Percentiles rank a stretch among this genome's conserved stretches.
phyloP scores from a whole-genome alignment of 2,329 filamentous ascomycete species.

The Talaromyces sp. region DNA sequence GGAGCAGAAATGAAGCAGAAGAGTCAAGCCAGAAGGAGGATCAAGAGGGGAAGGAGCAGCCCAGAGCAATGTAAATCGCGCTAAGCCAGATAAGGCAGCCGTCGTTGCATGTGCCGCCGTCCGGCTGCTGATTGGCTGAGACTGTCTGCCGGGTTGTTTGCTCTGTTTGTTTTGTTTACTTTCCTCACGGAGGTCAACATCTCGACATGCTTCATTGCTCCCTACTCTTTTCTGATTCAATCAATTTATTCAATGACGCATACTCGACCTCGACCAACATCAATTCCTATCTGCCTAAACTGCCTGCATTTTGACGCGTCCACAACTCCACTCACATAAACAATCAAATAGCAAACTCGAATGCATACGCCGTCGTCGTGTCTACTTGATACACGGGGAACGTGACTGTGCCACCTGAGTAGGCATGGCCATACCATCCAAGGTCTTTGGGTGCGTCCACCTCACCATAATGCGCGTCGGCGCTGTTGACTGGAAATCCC shows the following conservation, averaged over 20 bases:
- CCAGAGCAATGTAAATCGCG: not conserved
- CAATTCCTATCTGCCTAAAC: not conserved
- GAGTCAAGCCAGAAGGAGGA: not conserved
- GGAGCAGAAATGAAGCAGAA: not conserved
- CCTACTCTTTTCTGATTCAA: not conserved
- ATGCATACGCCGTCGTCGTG: slow-evolving; percentile 40
- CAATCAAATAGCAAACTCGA: slow-evolving; percentile 35
- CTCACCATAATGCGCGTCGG: slow-evolving; percentile 28
- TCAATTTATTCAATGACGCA: not conserved
- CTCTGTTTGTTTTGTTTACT: not conserved
- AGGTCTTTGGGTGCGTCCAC: slow-evolving; percentile 35
- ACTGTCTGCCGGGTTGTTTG: not conserved
- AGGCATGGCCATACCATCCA: slow-evolving; percentile 33
- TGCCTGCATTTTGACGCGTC: not conserved
- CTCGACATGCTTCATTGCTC: too few relatives aligned
- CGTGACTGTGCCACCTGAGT: slow-evolving; percentile 36
- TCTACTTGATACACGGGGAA: slow-evolving; percentile 43
- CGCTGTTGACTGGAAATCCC: slow-evolving; percentile 23
- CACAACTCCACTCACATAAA: slow-evolving; percentile 7
- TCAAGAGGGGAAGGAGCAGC: not conserved
- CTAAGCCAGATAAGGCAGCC: not conserved
- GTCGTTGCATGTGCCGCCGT: not conserved
- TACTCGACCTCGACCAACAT: not conserved
- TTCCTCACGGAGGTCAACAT: not conserved
- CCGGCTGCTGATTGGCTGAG: not conserved